Base-by-base conservation (phyloP, 768 basidiomycete genomes). In the Leucocoprinus leucothites region DNA sequence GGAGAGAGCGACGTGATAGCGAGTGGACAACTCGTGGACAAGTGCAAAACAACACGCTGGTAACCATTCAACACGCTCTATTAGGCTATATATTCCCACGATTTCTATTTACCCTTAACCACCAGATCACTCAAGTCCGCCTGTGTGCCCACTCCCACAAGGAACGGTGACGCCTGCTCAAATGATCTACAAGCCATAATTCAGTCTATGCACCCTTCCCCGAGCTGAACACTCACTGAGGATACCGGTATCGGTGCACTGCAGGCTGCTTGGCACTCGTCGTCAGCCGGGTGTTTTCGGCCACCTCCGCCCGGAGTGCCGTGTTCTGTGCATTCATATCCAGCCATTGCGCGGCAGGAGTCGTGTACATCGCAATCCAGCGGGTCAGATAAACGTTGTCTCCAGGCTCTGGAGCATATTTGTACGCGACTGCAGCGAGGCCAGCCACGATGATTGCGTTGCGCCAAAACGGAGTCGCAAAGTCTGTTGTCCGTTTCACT, bases 201-300 rank as follows among this genome's bases (percentile, higher is more conserved):
- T 54, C 36, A 46, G 7, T 18, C 11, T 45, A 26, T 51, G 22
- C 16, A n/a, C 21, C 22, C 22, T 48, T n/a, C 9, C 45, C 25
- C 3, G 25, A 4, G 22, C 25, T 9, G 13, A 24, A 18, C 36
- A 79, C 88, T 68, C 61, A 92, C 90, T 88, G 85, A 51, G 89
- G 85, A 66, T 84, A 87, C 60, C 86, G 77, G 65, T 81, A 85
- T 38, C 87, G 79, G 65, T 84, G 82, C 36, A 87, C 76, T 58
- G 48, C 76, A 61, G 71, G 77, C 63, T 68, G 75, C 68, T 66
- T 74, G 61, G 70, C 74, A 64, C 69, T 69, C 60, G 63, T 75
- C 61, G 82, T 63, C 9, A 83, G 61, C 50, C 76, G 60, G 43
- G 64, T 70, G 9, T 76, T 71, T 52, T 78, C 70, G 58, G 81